Conservation (phyloP, 805 yeast species). For the Dipodascus albidus region DNA sequence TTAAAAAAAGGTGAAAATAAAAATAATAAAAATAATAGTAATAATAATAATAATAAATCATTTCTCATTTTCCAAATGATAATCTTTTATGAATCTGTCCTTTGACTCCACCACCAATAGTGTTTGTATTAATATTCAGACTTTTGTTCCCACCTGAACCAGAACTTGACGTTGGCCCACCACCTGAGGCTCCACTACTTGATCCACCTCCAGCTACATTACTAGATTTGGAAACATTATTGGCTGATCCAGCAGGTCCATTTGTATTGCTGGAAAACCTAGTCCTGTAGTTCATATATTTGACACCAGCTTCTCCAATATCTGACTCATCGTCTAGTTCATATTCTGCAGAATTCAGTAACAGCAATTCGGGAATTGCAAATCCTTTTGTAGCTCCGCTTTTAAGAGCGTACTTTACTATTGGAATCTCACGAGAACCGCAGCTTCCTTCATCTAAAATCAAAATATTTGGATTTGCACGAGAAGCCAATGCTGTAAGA, state of each 20-base stretch:
- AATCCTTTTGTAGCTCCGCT: constrained; percentile 21
- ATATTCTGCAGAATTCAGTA: constrained; percentile 27
- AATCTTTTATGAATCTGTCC: constrained; percentile 1
- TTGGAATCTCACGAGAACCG: constrained; percentile 13
- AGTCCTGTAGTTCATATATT: neutral
- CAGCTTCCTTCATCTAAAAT: neutral
- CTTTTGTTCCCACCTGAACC: neutral
- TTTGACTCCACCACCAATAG: neutral
- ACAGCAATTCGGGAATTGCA: constrained; percentile 29
- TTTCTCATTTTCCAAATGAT: neutral
- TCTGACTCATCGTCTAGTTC: constrained; percentile 9
- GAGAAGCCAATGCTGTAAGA: constrained; percentile 27
- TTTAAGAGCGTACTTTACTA: constrained; percentile 23
- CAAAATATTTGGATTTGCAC: constrained; percentile 28
- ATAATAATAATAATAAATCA: neutral
- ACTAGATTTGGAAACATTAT: neutral
- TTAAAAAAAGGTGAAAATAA: too few relatives aligned
- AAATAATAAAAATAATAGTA: too few relatives aligned
- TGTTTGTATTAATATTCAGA: too few relatives aligned
- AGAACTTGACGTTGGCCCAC: neutral
- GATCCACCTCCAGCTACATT: too few relatives aligned
- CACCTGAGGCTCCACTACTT: neutral
- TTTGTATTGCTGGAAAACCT: neutral
- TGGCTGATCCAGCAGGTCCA: too few relatives aligned
- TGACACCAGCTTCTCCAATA: neutral